Evolutionary conservation across 495 filamentous ascomycete genomes (phyloP).

Genomic region (Aspergillus nidulans): DNA sequence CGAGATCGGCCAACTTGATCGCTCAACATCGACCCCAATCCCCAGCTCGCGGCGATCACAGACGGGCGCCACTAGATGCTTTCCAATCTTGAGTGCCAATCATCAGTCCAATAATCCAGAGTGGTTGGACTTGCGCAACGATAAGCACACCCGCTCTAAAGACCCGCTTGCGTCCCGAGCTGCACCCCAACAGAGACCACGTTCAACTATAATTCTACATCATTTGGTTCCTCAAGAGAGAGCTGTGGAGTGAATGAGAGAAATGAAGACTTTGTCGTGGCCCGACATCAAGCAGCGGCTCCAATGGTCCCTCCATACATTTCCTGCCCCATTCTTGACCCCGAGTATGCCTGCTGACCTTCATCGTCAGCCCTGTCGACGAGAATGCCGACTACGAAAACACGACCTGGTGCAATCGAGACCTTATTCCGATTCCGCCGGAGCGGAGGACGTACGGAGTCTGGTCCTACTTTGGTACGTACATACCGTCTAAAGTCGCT

Average conservation of each 20-base stretch:
- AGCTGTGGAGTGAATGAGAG: neutral
- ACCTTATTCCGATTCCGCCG: conserved; percentile 3
- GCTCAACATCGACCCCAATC: neutral
- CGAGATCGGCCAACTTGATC: conserved; percentile 1
- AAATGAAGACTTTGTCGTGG: conserved; percentile 7
- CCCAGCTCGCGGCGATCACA: neutral
- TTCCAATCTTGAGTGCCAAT: too few relatives aligned
- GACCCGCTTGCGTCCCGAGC: neutral
- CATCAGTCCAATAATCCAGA: neutral
- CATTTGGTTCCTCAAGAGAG: neutral
- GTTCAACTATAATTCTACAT: neutral
- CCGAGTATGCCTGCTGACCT: neutral
- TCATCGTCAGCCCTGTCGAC: neutral
- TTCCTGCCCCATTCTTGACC: too few relatives aligned
- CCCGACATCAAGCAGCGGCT: conserved; percentile 6
- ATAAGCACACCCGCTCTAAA: conserved; percentile 5
- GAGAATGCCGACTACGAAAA: conserved; percentile 9
- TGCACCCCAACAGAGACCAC: neutral
- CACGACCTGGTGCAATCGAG: conserved; percentile 9
- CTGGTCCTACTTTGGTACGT: conserved; percentile 6
- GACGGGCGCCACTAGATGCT: too few relatives aligned
- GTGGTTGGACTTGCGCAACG: neutral
- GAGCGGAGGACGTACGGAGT: conserved; percentile 3
- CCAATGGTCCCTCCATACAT: neutral
- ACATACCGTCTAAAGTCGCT: neutral